phyloP scores from a whole-genome alignment of 2,329 filamentous ascomycete genomes.

The Clarireedia monteithiana region DNA sequence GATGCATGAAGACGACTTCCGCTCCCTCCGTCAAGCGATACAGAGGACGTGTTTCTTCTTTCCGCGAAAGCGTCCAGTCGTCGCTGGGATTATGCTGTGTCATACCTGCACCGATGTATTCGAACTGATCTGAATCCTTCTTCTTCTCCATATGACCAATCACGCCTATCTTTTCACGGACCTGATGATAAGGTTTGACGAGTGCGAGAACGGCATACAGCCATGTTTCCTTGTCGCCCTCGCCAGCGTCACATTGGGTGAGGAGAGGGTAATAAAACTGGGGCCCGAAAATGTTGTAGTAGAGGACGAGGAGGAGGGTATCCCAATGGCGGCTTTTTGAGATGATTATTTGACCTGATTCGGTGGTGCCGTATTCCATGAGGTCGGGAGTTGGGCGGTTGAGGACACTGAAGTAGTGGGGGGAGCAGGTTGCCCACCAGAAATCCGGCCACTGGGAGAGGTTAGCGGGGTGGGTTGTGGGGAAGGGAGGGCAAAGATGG shows the following conservation, averaged over 20 bases:
- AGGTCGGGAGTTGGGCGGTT: neutral
- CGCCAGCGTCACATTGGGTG: slow-evolving; percentile 35
- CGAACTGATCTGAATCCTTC: neutral
- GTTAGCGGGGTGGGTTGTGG: neutral
- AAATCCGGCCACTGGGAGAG: slow-evolving; percentile 36
- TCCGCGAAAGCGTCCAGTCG: neutral
- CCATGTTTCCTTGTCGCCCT: slow-evolving; percentile 45
- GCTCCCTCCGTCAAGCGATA: neutral
- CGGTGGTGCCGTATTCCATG: slow-evolving; percentile 31
- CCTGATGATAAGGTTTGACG: slow-evolving; percentile 34
- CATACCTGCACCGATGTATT: neutral
- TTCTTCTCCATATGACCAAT: neutral
- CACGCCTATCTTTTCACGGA: slow-evolving; percentile 17
- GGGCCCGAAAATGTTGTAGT: slow-evolving; percentile 42
- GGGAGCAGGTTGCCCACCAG: slow-evolving; percentile 34
- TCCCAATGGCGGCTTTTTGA: slow-evolving; percentile 36
- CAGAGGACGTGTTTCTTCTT: neutral
- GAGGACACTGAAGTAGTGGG: slow-evolving; percentile 33
- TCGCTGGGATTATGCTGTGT: slow-evolving; percentile 1
- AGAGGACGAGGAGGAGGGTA: slow-evolving; percentile 38
- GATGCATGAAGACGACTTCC: slow-evolving; percentile 3
- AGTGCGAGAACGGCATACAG: slow-evolving; percentile 36
- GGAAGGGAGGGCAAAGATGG: neutral
- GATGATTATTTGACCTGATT: slow-evolving; percentile 38
- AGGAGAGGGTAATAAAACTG: slow-evolving; percentile 38